These are phyloP conservation scores for Phialophora tarda DNA, from an alignment of 2,329 filamentous ascomycete species.

Conservation along the genomic window DNA sequence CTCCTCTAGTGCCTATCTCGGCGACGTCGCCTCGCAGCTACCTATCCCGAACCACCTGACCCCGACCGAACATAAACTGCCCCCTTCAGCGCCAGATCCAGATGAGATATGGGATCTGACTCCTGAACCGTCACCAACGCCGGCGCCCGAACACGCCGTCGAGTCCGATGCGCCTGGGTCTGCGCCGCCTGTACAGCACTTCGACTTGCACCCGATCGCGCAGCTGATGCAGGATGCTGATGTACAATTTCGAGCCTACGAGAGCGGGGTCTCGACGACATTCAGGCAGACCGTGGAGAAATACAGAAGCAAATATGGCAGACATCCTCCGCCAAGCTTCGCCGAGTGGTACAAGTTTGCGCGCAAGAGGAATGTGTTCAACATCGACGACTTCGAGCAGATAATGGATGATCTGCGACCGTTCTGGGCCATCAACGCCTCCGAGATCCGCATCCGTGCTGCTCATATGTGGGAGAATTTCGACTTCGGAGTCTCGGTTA, in stretches of 20 bases:
- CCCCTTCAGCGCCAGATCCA: slow-evolving; percentile 22
- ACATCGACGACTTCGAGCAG: slow-evolving; percentile 49
- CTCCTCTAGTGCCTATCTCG: slow-evolving; percentile 20
- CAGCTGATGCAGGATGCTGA: slow-evolving; percentile 47
- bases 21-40: slow-evolving; percentile 28
- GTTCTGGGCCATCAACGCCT: slow-evolving; percentile 47
- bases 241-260: slow-evolving; percentile 43
- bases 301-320: slow-evolving; percentile 47
- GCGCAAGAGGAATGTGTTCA: slow-evolving; percentile 45
- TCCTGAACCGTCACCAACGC: slow-evolving; percentile 16
- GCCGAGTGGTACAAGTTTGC: slow-evolving; percentile 50
- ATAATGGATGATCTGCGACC: slow-evolving; percentile 48
- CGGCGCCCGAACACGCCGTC: slow-evolving; percentile 2
- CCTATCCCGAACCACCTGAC: slow-evolving; percentile 24
- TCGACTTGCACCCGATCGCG: slow-evolving; percentile 44
- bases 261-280: slow-evolving; percentile 44
- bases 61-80: slow-evolving; percentile 29
- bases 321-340: slow-evolving; percentile 50
- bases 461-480: slow-evolving; percentile 44
- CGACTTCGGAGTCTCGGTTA: slow-evolving; percentile 42
- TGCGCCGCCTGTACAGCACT: slow-evolving; percentile 23
- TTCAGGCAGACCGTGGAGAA: slow-evolving; percentile 49
- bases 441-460: slow-evolving; percentile 44
- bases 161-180: slow-evolving; percentile 13
- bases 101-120: slow-evolving; percentile 32